Conservation (phyloP, 2,329 filamentous ascomycete species). For the Neonectria coccinea region DNA sequence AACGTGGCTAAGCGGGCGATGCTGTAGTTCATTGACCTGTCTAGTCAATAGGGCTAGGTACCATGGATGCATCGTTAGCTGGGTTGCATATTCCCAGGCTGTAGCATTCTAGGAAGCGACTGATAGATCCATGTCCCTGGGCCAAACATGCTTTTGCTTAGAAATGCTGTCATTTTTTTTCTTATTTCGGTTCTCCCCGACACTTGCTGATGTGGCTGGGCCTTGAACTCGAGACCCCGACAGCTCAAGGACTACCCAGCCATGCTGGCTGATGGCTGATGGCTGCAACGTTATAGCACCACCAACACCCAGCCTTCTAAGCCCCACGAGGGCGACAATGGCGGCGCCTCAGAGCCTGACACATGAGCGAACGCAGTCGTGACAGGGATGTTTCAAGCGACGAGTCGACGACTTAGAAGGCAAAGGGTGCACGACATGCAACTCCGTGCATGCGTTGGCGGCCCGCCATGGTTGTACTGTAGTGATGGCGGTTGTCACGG, state of each 20-base stretch:
- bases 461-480: conserved; percentile 4
- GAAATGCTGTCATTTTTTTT: conserved; percentile 26
- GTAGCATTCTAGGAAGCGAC: neutral
- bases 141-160: neutral
- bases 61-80: neutral
- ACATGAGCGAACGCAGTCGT: conserved; percentile 2
- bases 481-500: conserved; percentile 1
- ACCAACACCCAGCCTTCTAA: conserved; percentile 5
- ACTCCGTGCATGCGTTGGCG: conserved; percentile 4
- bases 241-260: neutral
- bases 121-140: neutral
- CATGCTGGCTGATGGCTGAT: neutral
- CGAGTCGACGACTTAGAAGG: neutral
- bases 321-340: conserved; percentile 9
- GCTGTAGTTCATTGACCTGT: neutral
- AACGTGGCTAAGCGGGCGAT: neutral
- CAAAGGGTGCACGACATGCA: neutral
- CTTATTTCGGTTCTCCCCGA: neutral
- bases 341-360: conserved; percentile 7
- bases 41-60: neutral
- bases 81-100: neutral
- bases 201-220: neutral
- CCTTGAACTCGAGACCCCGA: neutral
- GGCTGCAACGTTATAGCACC: neutral
- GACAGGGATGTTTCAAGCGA: conserved; percentile 1